A percentile compares a stretch with the other conserved stretches of the same genome.
Conservation (phyloP, 495 filamentous ascomycete species). For the Penicillium canariense region DNA sequence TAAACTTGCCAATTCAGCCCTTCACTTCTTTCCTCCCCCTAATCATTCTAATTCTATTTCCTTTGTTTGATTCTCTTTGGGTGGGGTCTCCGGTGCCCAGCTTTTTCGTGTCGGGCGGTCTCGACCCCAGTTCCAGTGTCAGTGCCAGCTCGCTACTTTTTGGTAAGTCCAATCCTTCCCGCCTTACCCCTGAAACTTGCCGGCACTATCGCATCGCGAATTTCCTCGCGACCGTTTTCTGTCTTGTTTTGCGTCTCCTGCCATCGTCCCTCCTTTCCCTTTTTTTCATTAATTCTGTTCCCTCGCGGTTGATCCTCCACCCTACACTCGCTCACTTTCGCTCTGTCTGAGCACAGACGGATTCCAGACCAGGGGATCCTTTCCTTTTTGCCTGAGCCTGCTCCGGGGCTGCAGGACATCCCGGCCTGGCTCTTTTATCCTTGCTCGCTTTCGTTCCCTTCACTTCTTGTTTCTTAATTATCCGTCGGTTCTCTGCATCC, state of each 20-base stretch:
- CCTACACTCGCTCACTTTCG: not conserved
- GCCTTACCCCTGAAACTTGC: constrained; percentile 20
- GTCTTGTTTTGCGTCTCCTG: no score
- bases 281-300: not conserved
- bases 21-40: not conserved
- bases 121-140: constrained; percentile 11
- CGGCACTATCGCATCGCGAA: not conserved
- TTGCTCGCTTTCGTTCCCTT: constrained; percentile 11
- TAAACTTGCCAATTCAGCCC: not conserved
- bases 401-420: constrained; percentile 41
- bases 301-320: constrained; percentile 6
- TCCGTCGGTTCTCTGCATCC: constrained; percentile 17
- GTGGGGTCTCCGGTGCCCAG: no score
- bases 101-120: constrained; percentile 9
- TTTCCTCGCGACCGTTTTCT: no score
- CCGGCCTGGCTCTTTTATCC: constrained; percentile 22
- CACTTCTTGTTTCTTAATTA: constrained; percentile 6
- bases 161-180: not conserved
- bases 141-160: not conserved
- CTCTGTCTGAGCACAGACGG: constrained; percentile 16
- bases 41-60: not conserved
- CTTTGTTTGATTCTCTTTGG: not conserved
- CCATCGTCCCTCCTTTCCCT: not conserved
- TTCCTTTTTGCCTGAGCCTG: constrained; percentile 22
- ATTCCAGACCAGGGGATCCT: constrained; percentile 12